Base-by-base conservation (phyloP, 805 yeast genomes). In the Nakazawaea wyomingensis region DNA sequence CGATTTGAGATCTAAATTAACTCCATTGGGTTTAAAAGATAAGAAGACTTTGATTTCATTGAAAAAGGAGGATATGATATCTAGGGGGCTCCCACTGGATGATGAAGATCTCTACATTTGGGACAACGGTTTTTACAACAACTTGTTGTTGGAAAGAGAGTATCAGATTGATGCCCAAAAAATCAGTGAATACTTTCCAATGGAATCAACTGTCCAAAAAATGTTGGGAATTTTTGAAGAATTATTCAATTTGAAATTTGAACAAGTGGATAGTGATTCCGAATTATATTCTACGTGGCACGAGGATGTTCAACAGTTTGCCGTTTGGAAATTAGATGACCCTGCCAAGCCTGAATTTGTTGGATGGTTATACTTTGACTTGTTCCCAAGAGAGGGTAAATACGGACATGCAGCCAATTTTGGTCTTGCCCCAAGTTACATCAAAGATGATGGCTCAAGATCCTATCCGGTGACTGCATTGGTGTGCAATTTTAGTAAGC, bases 321-420 rank as follows among this genome's bases (percentile, higher is more conserved):
- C 85, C 2, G 88, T 84, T 41, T 85, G 85, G 82, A 72, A 74
- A 48, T 64, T 74, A 54, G 86, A 81, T 50, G 60, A 70, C 33
- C 56, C 58, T 22, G 51, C 57, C n/a, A 50, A 52, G 1, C 79
- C 80, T 13, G 73, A 69, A 47, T 86, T 87, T 62, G 73, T 78
- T 46, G 96, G 96, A 24, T 82, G 85, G 76, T 62, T 87, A 36
- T 83, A 80, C 61, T 78, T 87, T 49, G 96, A 87, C 60, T 65
- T 86, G 54, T 90, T 85, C 59, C 95, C 95, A 50, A 75, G 96
- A 56, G 83, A 80, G 44, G 91, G 91, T 53, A 87, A 87, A 60
- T 87, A 85, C 62, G 85, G 89, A 2, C 96, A 87, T 59, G 95
- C 95, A 34, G 96, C 96, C 5, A 83, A 83, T 57, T 86, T 87